Evolutionary conservation across 2,329 filamentous ascomycete genomes (phyloP).

Genomic region (Gaeumannomyces tritici): DNA sequence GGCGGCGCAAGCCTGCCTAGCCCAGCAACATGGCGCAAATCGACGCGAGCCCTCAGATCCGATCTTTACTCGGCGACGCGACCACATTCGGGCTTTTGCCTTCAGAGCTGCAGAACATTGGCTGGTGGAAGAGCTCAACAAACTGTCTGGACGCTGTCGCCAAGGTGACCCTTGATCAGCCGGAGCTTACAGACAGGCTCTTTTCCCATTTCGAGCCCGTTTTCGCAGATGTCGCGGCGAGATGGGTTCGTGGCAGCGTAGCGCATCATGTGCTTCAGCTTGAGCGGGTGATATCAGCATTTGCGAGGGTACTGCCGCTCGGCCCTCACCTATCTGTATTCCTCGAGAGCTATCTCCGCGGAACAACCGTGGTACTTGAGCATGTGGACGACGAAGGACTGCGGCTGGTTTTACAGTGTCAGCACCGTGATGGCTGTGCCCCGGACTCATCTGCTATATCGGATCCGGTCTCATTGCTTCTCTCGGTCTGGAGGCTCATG

Average conservation of each 20-base stretch:
- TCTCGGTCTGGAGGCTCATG: constrained; percentile 70
- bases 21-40: constrained; percentile 41
- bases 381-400: neutral
- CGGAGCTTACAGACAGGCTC: constrained; percentile 61
- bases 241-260: constrained; percentile 53
- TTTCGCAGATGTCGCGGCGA: constrained; percentile 73
- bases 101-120: constrained; percentile 56
- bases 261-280: constrained; percentile 14
- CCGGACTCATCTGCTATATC: neutral
- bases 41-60: constrained; percentile 44
- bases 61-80: constrained; percentile 46
- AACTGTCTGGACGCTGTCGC: constrained; percentile 59
- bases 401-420: neutral
- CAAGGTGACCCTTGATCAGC: constrained; percentile 52
- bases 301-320: constrained; percentile 73
- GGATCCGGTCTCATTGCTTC: constrained; percentile 34
- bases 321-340: constrained; percentile 71
- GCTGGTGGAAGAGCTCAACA: constrained; percentile 52
- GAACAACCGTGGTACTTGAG: constrained; percentile 10
- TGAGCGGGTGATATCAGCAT: constrained; percentile 52
- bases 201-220: constrained; percentile 66
- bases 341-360: constrained; percentile 39
- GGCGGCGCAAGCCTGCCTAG: neutral
- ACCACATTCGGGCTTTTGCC: constrained; percentile 52
- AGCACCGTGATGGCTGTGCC: neutral